Base-by-base conservation (phyloP, 257 asterid species). In the Plectranthus barbatus region DNA sequence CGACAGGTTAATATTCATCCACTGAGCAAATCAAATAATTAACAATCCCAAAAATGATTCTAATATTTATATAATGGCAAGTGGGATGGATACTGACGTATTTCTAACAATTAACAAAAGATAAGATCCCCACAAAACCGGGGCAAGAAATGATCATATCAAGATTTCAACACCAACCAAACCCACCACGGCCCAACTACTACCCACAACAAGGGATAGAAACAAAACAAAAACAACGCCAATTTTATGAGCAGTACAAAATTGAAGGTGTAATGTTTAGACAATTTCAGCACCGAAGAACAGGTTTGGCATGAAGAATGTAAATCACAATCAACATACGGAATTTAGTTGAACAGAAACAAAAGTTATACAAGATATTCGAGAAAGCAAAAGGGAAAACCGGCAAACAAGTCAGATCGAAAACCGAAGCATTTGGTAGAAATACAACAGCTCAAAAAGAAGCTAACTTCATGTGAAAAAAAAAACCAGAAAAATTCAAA, bases 121-220 rank as follows among this genome's bases (percentile, higher is more conserved):
- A 40, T 7, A 23, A 44, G 11, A 34, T 5, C 33, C 64, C 60
- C 58, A 17, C 5, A 58, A 56, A 40, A 44, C 40, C 11, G 58
- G 47, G 26, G 37, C n/a, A n/a, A n/a, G n/a, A n/a, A 20, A 26
- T 39, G 34, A 6, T 51, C 41, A 7, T 31, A 45, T 39, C 5
- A 40, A 48, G 37, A 39, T 51, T 58, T 47, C 6, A 64, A 72
- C 66, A 71, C 56, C 56, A 48, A 58, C 60, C 67, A 11, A 13
- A 45, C 66, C 60, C 40, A 29, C 58, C 24, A 72, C 48, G 29
- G 17, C 23, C 65, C 73, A 67, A 57, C 64, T 49, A 52, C 69
- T 20, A 42, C 59, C 64, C 9, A 12, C 40, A 11, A 56, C 45
- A 3, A 11, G 17, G 59, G 29, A n/a, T n/a, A 26, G 37, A 24